A percentile compares a stretch with the other conserved stretches of the same genome.
Conservation (phyloP, 306 rosid genomes). For the Fragaria ananassa region DNA sequence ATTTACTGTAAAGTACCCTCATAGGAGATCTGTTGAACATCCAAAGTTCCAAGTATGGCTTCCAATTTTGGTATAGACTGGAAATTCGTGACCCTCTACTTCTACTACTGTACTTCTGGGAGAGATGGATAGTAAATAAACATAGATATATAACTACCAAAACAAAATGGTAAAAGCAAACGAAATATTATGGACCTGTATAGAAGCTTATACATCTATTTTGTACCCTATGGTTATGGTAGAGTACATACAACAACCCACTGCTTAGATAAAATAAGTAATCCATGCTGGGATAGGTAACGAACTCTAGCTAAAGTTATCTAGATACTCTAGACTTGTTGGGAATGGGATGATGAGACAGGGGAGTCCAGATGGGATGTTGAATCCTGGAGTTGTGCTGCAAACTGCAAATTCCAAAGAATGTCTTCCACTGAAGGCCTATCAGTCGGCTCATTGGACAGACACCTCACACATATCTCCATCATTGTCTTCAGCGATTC, state of each 20-base stretch:
- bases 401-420: constrained; percentile 94
- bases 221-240: background rate
- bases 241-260: background rate
- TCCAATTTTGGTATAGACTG: too few species aligned
- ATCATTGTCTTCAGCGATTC: constrained; percentile 72
- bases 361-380: constrained; percentile 44
- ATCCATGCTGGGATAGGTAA: background rate
- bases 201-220: background rate
- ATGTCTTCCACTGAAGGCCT: constrained; percentile 89
- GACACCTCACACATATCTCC: constrained; percentile 87
- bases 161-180: background rate
- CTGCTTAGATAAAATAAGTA: background rate
- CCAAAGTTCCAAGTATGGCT: too few species aligned
- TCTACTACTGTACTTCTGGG: too few species aligned
- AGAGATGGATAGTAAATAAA: too few species aligned
- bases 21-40: too few species aligned
- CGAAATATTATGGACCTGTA: background rate
- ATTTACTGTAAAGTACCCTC: too few species aligned
- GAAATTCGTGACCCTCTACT: too few species aligned
- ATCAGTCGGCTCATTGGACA: constrained; percentile 44
- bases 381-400: constrained; percentile 82
- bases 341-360: constrained; percentile 31
- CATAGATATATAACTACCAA: background rate
- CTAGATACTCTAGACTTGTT: background rate
- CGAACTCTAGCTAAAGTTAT: background rate